These are phyloP conservation scores for Puccinia hordei DNA, from an alignment of 1,284 basidiomycete species.

Conservation along the genomic window DNA sequence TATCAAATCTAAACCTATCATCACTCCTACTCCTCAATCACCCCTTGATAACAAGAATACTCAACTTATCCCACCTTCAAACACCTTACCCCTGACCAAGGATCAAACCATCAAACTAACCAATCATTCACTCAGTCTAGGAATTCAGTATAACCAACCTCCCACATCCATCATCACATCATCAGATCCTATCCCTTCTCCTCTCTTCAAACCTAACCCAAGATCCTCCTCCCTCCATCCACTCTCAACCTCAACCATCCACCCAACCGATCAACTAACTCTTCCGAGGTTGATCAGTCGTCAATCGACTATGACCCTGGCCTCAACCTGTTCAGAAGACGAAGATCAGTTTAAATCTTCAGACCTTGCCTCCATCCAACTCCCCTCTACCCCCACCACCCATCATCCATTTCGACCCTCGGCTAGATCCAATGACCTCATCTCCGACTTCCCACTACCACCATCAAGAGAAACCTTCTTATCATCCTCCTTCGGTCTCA, in stretches of 20 bases:
- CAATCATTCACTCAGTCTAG: too few species aligned
- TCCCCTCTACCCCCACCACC: constrained; percentile 3
- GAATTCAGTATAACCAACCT: too few species aligned
- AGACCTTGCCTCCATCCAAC: constrained; percentile 8
- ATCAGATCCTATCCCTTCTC: too few species aligned
- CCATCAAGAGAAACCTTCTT: constrained; percentile 6
- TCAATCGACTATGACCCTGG: background rate
- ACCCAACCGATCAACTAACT: background rate
- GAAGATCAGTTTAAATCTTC: background rate
- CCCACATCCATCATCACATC: too few species aligned
- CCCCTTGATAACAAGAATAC: background rate
- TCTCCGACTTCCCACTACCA: constrained; percentile 21
- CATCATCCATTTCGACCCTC: background rate
- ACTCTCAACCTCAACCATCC: too few species aligned
- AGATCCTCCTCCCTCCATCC: background rate
- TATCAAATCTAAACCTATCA: background rate
- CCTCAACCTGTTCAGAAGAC: background rate
- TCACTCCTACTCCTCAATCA: too few species aligned
- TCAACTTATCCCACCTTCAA: background rate
- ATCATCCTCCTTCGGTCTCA: background rate
- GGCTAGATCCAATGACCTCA: background rate
- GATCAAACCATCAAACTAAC: too few species aligned
- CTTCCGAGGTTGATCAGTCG: background rate
- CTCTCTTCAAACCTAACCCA: too few species aligned
- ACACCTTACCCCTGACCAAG: too few species aligned